Evolutionary conservation across 306 rosid genomes (phyloP).

Genomic region (Dicorynia guianensis): DNA sequence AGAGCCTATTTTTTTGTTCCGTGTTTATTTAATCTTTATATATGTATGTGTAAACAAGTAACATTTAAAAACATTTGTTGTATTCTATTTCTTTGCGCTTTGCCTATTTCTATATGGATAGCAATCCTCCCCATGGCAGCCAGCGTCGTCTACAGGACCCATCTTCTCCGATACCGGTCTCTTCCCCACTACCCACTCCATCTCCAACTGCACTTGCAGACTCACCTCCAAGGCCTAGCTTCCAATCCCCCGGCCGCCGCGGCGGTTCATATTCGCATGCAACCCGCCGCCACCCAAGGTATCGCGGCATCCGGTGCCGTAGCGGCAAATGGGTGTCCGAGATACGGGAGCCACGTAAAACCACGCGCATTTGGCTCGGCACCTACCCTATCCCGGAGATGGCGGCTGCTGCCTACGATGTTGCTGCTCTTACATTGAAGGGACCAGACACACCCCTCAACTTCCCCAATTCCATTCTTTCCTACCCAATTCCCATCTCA

Average conservation of each 20-base stretch:
- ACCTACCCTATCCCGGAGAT: conserved; percentile 81
- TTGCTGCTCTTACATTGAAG: conserved; percentile 84
- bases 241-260: conserved; percentile 33
- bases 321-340: conserved; percentile 98
- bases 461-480: conserved; percentile 60
- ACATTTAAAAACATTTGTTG: too few species aligned
- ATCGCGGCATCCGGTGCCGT: conserved; percentile 74
- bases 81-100: not conserved
- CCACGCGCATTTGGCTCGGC: conserved; percentile 93
- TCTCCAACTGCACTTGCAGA: not conserved
- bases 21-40: too few species aligned
- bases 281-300: conserved; percentile 47
- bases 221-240: conserved; percentile 15
- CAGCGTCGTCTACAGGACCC: not conserved
- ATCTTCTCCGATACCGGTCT: conserved; percentile 29
- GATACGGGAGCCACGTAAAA: conserved; percentile 90
- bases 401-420: conserved; percentile 98
- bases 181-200: not conserved
- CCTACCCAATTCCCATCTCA: conserved; percentile 76
- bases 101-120: conserved; percentile 40
- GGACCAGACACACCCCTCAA: conserved; percentile 74
- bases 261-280: conserved; percentile 2
- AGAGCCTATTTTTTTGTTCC: too few species aligned
- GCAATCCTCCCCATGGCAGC: conserved; percentile 31
- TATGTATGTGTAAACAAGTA: too few species aligned